These are phyloP conservation scores for Falciphora oryzae DNA, from an alignment of 2,329 filamentous ascomycete species.

Conservation along the genomic window DNA sequence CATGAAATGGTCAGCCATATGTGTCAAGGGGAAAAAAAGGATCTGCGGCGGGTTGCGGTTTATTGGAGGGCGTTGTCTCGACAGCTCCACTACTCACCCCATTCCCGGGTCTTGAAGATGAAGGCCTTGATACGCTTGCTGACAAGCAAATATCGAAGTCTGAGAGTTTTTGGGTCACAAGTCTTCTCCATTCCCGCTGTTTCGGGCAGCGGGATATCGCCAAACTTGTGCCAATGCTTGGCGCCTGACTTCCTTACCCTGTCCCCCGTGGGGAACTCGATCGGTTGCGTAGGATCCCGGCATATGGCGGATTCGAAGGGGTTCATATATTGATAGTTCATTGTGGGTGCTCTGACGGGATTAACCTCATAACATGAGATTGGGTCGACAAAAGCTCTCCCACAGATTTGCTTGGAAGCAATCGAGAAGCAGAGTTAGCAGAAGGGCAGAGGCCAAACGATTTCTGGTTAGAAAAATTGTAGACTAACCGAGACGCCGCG, in stretches of 20 bases:
- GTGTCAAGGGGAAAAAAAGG: background rate
- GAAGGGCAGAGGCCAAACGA: too few species aligned
- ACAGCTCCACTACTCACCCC: background rate
- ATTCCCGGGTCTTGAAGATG: slow-evolving; percentile 3
- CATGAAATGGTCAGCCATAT: background rate
- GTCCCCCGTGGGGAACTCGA: too few species aligned
- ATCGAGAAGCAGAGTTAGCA: too few species aligned
- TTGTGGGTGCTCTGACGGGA: too few species aligned
- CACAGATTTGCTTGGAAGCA: background rate
- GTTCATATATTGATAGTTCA: too few species aligned
- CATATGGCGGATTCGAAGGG: too few species aligned
- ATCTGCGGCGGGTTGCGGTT: too few species aligned
- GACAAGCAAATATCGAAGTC: background rate
- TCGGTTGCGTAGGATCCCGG: too few species aligned
- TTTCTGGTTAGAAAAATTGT: too few species aligned
- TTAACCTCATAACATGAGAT: background rate
- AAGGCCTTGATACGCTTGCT: background rate
- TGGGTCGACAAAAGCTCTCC: background rate
- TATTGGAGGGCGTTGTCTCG: too few species aligned
- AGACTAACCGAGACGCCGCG: background rate
- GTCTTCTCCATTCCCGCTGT: background rate
- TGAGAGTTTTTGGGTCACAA: background rate
- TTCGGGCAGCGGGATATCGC: background rate
- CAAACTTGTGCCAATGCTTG: background rate
- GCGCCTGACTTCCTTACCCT: too few species aligned